Evolutionary conservation across 2,329 filamentous ascomycete genomes (phyloP).

Genomic region (Cladosporium sp.): DNA sequence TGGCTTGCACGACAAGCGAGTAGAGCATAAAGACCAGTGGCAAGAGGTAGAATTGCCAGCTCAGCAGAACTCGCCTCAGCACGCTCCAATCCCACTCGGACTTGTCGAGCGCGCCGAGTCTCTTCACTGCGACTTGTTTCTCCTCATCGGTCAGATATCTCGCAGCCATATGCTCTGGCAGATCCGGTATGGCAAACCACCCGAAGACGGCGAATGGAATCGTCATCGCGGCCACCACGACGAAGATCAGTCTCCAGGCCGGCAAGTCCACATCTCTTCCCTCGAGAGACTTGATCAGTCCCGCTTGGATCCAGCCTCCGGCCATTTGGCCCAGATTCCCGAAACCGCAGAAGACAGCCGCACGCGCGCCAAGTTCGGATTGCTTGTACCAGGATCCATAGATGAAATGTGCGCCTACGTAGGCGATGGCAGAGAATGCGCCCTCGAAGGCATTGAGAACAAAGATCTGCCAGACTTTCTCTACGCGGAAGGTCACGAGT

Average conservation of each 20-base stretch:
- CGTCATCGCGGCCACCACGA: constrained; percentile 48
- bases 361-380: constrained; percentile 46
- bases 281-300: constrained; percentile 41
- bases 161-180: constrained; percentile 46
- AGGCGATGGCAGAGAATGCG: constrained; percentile 48
- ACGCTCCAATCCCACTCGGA: constrained; percentile 33
- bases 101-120: constrained; percentile 40
- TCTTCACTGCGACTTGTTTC: constrained; percentile 42
- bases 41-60: constrained; percentile 52
- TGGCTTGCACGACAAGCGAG: constrained; percentile 48
- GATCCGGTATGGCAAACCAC: constrained; percentile 50
- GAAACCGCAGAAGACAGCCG: constrained; percentile 48
- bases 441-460: constrained; percentile 50
- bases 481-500: constrained; percentile 47
- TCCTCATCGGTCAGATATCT: constrained; percentile 44
- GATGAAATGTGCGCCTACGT: constrained; percentile 50
- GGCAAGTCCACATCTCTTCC: constrained; percentile 40
- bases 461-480: constrained; percentile 49
- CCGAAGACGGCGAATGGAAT: constrained; percentile 47
- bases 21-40: constrained; percentile 52
- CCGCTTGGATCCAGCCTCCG: constrained; percentile 51
- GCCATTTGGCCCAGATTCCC: constrained; percentile 50
- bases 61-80: constrained; percentile 41
- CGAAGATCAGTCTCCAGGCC: constrained; percentile 49
- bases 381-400: constrained; percentile 50